Base-by-base conservation (phyloP, 1,284 basidiomycete genomes). In the Sporisorium iseilematis-ciliati region DNA sequence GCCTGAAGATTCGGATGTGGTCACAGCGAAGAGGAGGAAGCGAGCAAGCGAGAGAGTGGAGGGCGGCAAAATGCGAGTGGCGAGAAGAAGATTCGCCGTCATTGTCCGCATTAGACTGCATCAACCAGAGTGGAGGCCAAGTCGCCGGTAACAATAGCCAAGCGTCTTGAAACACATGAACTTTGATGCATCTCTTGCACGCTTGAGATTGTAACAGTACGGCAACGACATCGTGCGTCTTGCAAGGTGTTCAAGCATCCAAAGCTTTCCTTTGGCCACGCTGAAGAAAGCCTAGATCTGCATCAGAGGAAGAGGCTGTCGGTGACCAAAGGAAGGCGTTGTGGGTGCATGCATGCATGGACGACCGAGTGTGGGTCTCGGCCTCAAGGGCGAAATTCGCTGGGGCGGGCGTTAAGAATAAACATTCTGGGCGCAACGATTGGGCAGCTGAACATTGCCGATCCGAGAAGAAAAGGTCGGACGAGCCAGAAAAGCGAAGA, bases 21-120 rank as follows among this genome's bases (percentile, higher is more conserved):
- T 16, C 35, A 5, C 16, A 16, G 12, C 12, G 4, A 6, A 26
- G 29, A n/a, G 26, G 29, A n/a, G 18, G 29, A 49, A 25, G 18
- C 48, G 48, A 49, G 48, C n/a, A 49, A 20, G 35, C 29, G 29
- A 31, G 10, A 31, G 26, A 16, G 48, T 31, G 26, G 48, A 49
- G 48, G 48, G 48, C 31, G 48, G 48, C 48, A 33, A 49, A 8
- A 38, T 38, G n/a, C 48, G 41, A 42, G 20, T 42, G 41, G 41
- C 41, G 20, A n/a, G 7, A 38, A 14, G 10, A 38, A 38, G 35
- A 16, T 14, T 3, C 12, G 12, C 35, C 35, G 35, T 38, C 35
- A 38, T 38, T 4, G 11, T 38, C 14, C 16, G 35, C 35, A 38
- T 38, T 2, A 38, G 35, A 38, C 35, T 38, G 35, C 35, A 38